Conservation (phyloP, 2,329 filamentous ascomycete species). For the Ophiostoma ips region DNA sequence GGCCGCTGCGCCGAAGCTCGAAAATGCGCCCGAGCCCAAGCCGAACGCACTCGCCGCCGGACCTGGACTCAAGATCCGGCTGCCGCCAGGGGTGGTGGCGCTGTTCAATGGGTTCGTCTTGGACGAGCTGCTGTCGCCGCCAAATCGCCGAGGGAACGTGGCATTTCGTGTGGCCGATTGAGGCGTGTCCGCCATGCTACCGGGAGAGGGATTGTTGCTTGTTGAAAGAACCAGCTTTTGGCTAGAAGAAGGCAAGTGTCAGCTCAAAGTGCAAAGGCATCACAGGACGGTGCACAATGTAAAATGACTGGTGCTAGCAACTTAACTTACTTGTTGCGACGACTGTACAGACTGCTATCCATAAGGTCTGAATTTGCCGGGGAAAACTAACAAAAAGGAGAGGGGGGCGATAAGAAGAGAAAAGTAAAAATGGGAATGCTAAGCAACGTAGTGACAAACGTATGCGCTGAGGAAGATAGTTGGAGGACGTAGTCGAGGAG, state of each 20-base stretch:
- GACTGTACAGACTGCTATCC: conserved; percentile 57
- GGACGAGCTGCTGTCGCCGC: conserved; percentile 54
- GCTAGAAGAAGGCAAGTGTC: conserved; percentile 34
- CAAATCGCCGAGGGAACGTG: conserved; percentile 59
- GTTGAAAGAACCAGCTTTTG: conserved; percentile 90
- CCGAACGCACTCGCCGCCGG: conserved; percentile 82
- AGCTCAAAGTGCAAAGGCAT: conserved; percentile 2
- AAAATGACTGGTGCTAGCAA: conserved; percentile 10
- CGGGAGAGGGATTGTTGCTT: conserved; percentile 7
- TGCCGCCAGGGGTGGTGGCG: conserved; percentile 51
- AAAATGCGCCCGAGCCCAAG: conserved; percentile 87
- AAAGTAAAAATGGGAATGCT: background rate
- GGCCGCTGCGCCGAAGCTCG: conserved; percentile 72
- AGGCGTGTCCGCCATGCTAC: conserved; percentile 19
- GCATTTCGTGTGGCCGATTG: conserved; percentile 43
- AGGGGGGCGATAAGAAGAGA: too few relatives aligned
- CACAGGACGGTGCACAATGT: conserved; percentile 4
- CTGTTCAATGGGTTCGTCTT: conserved; percentile 64
- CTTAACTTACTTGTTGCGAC: conserved; percentile 67
- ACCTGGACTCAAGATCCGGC: conserved; percentile 57
- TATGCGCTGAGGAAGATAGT: too few relatives aligned
- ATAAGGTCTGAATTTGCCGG: conserved; percentile 28
- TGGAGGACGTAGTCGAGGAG: too few relatives aligned
- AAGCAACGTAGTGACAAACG: too few relatives aligned
- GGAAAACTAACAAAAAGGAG: conserved; percentile 6